Evolutionary conservation across 1,284 basidiomycete species (phyloP).

Genomic region (Psilocybe mexicana): DNA sequence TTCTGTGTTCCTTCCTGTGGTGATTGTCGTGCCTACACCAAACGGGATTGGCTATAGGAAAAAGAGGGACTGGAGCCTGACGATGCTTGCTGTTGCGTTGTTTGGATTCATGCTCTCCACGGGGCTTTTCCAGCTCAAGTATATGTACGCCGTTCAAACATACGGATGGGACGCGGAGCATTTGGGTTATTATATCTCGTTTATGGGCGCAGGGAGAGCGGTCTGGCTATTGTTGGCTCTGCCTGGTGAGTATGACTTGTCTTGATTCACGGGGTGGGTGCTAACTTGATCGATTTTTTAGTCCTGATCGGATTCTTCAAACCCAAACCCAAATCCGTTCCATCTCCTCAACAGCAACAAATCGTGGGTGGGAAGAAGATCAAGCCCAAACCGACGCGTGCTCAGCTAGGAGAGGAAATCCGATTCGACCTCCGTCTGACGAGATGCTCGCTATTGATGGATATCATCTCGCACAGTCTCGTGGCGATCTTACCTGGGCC

Average conservation of each 20-base stretch:
- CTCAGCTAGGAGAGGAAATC: constrained; percentile 61
- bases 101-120: constrained; percentile 48
- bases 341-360: constrained; percentile 11
- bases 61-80: constrained; percentile 49
- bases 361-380: constrained; percentile 35
- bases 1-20: constrained; percentile 46
- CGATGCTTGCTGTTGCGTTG: constrained; percentile 43
- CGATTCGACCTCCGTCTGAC: constrained; percentile 67
- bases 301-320: constrained; percentile 47
- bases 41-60: constrained; percentile 29
- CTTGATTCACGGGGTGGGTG: background rate
- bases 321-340: constrained; percentile 30
- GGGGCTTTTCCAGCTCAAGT: constrained; percentile 56
- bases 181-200: constrained; percentile 53
- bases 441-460: constrained; percentile 60
- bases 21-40: constrained; percentile 30
- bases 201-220: constrained; percentile 45
- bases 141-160: constrained; percentile 51
- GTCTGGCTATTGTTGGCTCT: constrained; percentile 47
- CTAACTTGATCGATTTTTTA: constrained; percentile 18
- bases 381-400: constrained; percentile 41
- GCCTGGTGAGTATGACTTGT: constrained; percentile 38
- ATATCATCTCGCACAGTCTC: constrained; percentile 62
- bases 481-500: constrained; percentile 56
- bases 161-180: constrained; percentile 52